These are phyloP conservation scores for Avicennia marina DNA, from an alignment of 257 asterid species.

Conservation along the genomic window DNA sequence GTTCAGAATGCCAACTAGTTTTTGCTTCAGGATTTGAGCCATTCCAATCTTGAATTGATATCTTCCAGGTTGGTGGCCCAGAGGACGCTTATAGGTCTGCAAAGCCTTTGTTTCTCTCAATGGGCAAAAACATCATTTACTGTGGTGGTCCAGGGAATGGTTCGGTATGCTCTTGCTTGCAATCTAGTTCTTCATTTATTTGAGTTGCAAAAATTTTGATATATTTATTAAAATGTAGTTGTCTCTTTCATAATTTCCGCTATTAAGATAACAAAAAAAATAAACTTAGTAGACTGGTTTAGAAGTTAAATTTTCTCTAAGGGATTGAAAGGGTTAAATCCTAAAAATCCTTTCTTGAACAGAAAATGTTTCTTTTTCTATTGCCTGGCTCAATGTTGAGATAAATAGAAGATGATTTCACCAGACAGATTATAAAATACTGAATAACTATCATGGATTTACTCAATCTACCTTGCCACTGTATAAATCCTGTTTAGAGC, in stretches of 20 bases:
- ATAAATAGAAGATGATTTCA: background rate
- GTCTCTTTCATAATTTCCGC: too few relatives aligned
- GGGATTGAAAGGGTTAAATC: too few relatives aligned
- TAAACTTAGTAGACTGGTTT: too few relatives aligned
- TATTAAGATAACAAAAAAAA: too few relatives aligned
- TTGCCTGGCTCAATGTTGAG: background rate
- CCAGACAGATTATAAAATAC: too few relatives aligned
- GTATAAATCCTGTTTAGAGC: too few relatives aligned
- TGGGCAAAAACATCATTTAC: conserved; percentile 82
- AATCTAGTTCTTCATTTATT: conserved; percentile 4
- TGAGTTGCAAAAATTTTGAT: background rate
- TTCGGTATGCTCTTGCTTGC: conserved; percentile 47
- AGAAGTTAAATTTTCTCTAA: too few relatives aligned
- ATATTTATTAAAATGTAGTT: too few relatives aligned
- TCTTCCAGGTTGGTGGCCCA: conserved; percentile 78
- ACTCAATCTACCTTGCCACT: too few relatives aligned
- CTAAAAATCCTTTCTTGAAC: too few relatives aligned
- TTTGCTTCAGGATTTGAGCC: background rate
- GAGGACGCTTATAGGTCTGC: conserved; percentile 74
- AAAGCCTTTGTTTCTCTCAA: conserved; percentile 68
- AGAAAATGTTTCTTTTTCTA: background rate
- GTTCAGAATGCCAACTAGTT: too few relatives aligned
- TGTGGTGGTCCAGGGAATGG: conserved; percentile 99
- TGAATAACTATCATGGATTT: too few relatives aligned
- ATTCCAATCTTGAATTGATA: conserved; percentile 16